Conservation (phyloP, 495 filamentous ascomycete genomes). For the Annulohypoxylon moriforme region DNA sequence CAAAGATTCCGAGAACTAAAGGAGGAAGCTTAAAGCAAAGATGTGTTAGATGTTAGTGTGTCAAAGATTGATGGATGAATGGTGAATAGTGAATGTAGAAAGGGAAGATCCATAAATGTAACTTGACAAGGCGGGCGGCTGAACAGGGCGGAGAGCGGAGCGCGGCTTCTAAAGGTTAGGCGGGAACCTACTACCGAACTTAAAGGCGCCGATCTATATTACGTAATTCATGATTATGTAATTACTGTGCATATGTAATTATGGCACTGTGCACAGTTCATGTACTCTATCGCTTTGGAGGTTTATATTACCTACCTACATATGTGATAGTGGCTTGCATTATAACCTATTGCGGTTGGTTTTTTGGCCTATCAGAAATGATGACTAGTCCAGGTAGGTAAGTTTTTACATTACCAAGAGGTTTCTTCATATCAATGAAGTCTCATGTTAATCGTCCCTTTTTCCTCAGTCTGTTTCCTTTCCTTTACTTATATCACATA, state of each 20-base stretch:
- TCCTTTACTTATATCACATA: too few species aligned
- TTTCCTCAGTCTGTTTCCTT: too few species aligned
- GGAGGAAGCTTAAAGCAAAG: background rate
- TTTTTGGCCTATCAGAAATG: too few species aligned
- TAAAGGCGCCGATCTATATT: background rate
- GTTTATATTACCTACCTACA: too few species aligned
- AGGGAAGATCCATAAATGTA: slow-evolving; percentile 15
- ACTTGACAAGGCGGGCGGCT: slow-evolving; percentile 38
- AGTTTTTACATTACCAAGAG: too few species aligned
- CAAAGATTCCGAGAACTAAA: background rate
- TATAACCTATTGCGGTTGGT: too few species aligned
- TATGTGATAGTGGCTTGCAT: too few species aligned
- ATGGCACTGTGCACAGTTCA: too few species aligned
- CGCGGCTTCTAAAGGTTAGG: background rate
- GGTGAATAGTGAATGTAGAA: background rate
- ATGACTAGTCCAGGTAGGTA: too few species aligned
- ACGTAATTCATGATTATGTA: background rate
- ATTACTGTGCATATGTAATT: background rate
- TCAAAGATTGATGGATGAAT: background rate
- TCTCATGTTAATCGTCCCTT: too few species aligned
- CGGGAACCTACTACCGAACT: slow-evolving; percentile 7
- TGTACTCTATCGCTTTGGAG: too few species aligned
- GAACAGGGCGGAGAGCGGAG: background rate
- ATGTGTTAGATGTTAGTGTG: background rate
- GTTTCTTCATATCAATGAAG: too few species aligned